Percentiles rank a stretch among this genome's conserved stretches.
These are phyloP conservation scores for Apiotrichum gamsii DNA, from an alignment of 1,284 basidiomycete genomes.

Conservation along the genomic window DNA sequence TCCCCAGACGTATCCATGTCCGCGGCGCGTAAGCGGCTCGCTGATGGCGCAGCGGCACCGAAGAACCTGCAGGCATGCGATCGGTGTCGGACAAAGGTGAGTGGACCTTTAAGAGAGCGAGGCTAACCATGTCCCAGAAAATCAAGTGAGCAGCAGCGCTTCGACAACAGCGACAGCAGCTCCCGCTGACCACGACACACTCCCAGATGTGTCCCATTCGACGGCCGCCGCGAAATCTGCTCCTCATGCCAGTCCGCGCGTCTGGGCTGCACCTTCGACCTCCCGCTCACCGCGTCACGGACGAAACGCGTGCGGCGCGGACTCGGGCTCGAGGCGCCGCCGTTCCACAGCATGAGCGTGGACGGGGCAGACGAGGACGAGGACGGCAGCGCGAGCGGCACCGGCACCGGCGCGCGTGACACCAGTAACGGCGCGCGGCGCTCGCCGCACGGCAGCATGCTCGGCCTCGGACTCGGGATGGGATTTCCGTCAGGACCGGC, in stretches of 20 bases:
- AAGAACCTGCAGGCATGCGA: conserved; percentile 26
- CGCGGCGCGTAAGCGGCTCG: too few relatives aligned
- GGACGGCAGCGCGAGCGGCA: background rate
- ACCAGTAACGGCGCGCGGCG: background rate
- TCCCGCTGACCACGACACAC: too few relatives aligned
- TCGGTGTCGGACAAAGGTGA: conserved; percentile 25
- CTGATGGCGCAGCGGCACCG: background rate
- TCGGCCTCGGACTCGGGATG: too few relatives aligned
- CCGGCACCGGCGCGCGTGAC: background rate
- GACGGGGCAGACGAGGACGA: too few relatives aligned
- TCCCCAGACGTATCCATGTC: too few relatives aligned
- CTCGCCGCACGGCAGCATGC: too few relatives aligned
- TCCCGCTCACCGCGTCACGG: conserved; percentile 25
- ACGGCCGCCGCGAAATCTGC: conserved; percentile 10
- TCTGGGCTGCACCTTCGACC: conserved; percentile 22
- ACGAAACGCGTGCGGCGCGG: conserved; percentile 26
- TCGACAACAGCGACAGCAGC: too few relatives aligned
- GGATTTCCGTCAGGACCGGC: too few relatives aligned
- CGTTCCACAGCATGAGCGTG: too few relatives aligned
- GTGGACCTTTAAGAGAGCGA: conserved; percentile 6
- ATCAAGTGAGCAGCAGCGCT: conserved; percentile 4
- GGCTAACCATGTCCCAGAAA: conserved; percentile 9
- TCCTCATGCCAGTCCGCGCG: conserved; percentile 15
- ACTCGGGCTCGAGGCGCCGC: background rate
- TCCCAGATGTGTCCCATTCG: conserved; percentile 17